Base-by-base conservation (phyloP, 805 yeast species). In the Teunomyces atbi region DNA sequence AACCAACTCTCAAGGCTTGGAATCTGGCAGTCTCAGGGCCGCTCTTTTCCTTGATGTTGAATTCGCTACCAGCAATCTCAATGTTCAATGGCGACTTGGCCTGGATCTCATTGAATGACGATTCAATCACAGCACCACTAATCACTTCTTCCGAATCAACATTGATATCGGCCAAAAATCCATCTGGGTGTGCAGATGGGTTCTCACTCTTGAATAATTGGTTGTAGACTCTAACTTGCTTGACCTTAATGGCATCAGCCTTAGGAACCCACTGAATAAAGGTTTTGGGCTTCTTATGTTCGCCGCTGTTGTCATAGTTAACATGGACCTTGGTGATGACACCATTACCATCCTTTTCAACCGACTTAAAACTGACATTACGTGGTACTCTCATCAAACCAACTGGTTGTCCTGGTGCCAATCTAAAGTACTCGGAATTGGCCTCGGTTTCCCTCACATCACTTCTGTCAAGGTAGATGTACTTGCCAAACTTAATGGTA, bases 1-100 rank as follows among this genome's bases (percentile, higher is more conserved):
- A 94, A 26, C 99, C 99, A 39, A 89, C 92, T 71, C 99, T 83
- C 68, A 94, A 79, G 26, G 96, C 99, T 74, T 94, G 99, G 89
- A 94, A 94, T 68, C 99, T 82, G 27, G 88, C 89, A n/a, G 91
- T 79, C 65, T 91, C 96, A 52, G 76, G 69, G 28, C 76, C 76
- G 33, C 68, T 68, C 49, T 78, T 76, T 64, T 94, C 97, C 55
- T 78, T 75, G 54, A 90, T 85, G 60, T 77, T 76, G 63, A 89
- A 88, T 52, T 84, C 84, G 42, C 81, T 77, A 33, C 76, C 75
- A 27, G 77, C 75, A 23, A 83, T 76, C 33, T 73, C 76, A 57
- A 81, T 70, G 54, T 82, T 82, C 82, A 92, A 80, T 49, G 97
- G 97, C 20, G 92, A 82, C 54, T 79, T 82, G 49, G 66, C 65